Base-by-base conservation (phyloP, 2,329 filamentous ascomycete species). In the Ustilaginoidea virens region DNA sequence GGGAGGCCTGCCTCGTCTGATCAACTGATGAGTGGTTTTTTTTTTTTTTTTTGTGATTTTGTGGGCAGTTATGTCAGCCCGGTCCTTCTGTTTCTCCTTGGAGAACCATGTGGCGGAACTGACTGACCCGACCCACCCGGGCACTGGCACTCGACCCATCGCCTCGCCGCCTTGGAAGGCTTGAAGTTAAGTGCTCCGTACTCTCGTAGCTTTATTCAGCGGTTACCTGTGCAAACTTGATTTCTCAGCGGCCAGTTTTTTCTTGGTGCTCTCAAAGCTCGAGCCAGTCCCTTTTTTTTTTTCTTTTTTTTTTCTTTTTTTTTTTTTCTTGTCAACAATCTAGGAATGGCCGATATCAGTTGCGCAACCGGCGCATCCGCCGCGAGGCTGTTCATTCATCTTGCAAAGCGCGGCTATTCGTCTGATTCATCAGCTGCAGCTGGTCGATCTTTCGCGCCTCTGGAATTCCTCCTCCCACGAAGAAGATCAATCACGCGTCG, bases 391-490 rank as follows among this genome's bases (percentile, higher is more conserved):
- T 63, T 63, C 36, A 35, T 62, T 17, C 55, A 57, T 31, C 46
- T 63, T 11, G 54, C 51, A 18, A 49, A 42, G 31, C 48, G 53
- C 25, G 50, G 43, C 29, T 52, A 46, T 23, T 34, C 45, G 11
- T 39, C 43, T 10, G 36, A 46, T 23, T 34, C 45, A n/a, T 39
- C 43, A 11, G 36, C 40, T 5, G 14, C 43, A 31, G 32, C 42
- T 13, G 22, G 7, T 22, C 39, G 29, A 25, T 41, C 44, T 4
- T 34, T 40, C 22, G 34, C 39, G 24, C 45, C 48, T 25, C 49
- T 58, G 17, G 53, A 57, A 13, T 53, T 60, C 38, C 51, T 64
- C 13, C 35, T 58, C 18, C 61, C 58, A 12, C 41, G 42, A 36
- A 40, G 35, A 35, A 34, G 16, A 3, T 22, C 17, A 16, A 29